Evolutionary conservation across 1,284 basidiomycete species (phyloP), one percentile per base, ranked within the genome.

Genomic region (Pseudozyma sp.): DNA sequence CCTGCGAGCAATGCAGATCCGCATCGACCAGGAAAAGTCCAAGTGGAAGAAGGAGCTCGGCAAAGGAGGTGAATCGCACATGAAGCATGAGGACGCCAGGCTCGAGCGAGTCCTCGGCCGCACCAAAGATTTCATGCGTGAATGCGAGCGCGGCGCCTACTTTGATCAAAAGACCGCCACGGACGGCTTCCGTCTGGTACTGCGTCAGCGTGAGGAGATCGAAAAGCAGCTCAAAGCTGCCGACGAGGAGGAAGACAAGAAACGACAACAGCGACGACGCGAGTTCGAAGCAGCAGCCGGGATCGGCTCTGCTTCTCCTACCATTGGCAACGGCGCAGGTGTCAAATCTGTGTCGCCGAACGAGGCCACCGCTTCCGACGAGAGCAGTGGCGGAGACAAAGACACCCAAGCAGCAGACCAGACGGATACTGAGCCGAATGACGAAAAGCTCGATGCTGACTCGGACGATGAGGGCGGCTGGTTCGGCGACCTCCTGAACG

Each of bases 401-500:
- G 39, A 39, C 17, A 35, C 14, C 4, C 46, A 51, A 7, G 30
- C n/a, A 24, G 37, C n/a, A 16, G 50, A 44, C 24, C 63, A 45
- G 8, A 55, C 40, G 16, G 47, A 45, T 8, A 51, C 54, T n/a
- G 48, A 63, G 3, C 29, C 34, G 0, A 16, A 49, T 10, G 54
- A 60, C 45, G 49, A 53, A 17, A 63, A 57, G 24, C 24, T 51
- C 8, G 68, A 64, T 7, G 53, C 37, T 9, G 58, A 37, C 43
- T 70, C 73, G 7, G 72, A 68, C 31, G 52, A 56, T 35, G 86
- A 87, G 29, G 89, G 87, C 7, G 92, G 91, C 8, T 82, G 97
- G 48, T 89, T 97, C 70, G 88, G 88, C 14, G 91, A 89, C 51
- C 86, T 96, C 67, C 87, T 98, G 40, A 92, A 97, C 48, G 89